phyloP scores from a whole-genome alignment of 176 grass and related monocot species.

The Saccharum officinarum region DNA sequence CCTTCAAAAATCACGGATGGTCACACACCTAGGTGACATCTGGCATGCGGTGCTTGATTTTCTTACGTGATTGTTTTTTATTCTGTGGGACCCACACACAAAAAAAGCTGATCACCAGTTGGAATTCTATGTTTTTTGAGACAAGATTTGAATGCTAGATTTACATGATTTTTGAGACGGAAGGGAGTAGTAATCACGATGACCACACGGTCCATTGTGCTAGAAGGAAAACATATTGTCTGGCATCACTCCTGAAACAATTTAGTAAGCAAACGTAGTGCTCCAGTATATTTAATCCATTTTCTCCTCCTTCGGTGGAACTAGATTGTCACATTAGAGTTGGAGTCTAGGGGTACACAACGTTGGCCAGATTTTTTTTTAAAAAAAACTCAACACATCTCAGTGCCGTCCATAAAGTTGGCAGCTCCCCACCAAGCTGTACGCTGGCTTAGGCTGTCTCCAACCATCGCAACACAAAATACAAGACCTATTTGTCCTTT shows the following conservation, averaged over 20 bases:
- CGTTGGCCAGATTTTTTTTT: neutral
- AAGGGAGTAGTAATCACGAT: slow-evolving; percentile 5
- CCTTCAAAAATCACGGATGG: too few species aligned
- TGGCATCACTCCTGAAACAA: neutral
- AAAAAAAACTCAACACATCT: neutral
- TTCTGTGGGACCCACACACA: too few species aligned
- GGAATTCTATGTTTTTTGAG: too few species aligned
- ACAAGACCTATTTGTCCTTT: too few species aligned
- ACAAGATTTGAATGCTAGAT: too few species aligned
- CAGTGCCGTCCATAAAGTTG: neutral
- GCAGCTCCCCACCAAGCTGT: neutral
- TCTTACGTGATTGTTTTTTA: too few species aligned
- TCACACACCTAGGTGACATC: too few species aligned
- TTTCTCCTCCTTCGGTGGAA: slow-evolving; percentile 20
- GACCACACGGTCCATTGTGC: neutral
- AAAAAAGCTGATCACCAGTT: too few species aligned
- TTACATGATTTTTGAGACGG: too few species aligned
- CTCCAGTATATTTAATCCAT: neutral
- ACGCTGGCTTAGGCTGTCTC: too few species aligned
- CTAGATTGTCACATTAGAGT: neutral
- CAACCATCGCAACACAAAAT: too few species aligned
- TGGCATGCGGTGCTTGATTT: too few species aligned
- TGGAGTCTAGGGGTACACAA: neutral
- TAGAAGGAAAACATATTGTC: neutral
- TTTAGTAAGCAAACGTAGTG: neutral